Conservation (phyloP, 495 filamentous ascomycete genomes). For the Diplogelasinospora grovesii region DNA sequence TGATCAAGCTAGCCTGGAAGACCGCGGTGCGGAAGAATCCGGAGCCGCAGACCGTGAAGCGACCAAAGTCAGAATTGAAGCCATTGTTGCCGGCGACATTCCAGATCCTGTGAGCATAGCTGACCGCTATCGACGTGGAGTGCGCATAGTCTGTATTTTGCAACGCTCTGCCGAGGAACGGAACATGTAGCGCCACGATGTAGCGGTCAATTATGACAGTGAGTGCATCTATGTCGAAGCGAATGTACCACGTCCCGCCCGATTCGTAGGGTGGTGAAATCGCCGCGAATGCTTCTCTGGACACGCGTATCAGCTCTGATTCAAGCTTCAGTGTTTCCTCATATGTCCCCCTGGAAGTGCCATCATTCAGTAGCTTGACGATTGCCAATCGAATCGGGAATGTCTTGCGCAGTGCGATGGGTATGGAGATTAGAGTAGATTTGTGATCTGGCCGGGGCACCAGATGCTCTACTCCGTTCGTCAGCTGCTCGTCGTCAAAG, state of each 20-base stretch:
- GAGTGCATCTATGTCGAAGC: conserved; percentile 40
- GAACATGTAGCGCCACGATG: conserved; percentile 43
- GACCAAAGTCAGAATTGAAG: conserved; percentile 18
- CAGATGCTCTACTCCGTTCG: too few species aligned
- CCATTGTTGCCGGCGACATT: conserved; percentile 23
- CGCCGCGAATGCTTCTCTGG: conserved; percentile 24
- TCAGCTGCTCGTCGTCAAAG: conserved; percentile 40
- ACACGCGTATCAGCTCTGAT: too few species aligned
- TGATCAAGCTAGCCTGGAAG: conserved; percentile 36
- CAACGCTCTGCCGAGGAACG: conserved; percentile 32
- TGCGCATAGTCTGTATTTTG: conserved; percentile 41
- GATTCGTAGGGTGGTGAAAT: conserved; percentile 35
- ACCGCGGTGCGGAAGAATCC: conserved; percentile 35
- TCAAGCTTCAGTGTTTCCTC: conserved; percentile 26
- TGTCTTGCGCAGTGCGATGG: conserved; percentile 39
- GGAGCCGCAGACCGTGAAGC: conserved; percentile 30
- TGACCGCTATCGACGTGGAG: conserved; percentile 41
- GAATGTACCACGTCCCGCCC: conserved; percentile 28
- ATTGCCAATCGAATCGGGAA: conserved; percentile 41
- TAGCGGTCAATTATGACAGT: conserved; percentile 41
- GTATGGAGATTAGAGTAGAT: conserved; percentile 38
- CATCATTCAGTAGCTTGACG: conserved; percentile 38
- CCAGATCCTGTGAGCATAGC: conserved; percentile 47
- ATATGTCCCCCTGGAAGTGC: conserved; percentile 28
- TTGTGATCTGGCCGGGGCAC: too few species aligned